Base-by-base conservation (phyloP, 2,329 filamentous ascomycete genomes). In the Scedosporium aurantiacum region DNA sequence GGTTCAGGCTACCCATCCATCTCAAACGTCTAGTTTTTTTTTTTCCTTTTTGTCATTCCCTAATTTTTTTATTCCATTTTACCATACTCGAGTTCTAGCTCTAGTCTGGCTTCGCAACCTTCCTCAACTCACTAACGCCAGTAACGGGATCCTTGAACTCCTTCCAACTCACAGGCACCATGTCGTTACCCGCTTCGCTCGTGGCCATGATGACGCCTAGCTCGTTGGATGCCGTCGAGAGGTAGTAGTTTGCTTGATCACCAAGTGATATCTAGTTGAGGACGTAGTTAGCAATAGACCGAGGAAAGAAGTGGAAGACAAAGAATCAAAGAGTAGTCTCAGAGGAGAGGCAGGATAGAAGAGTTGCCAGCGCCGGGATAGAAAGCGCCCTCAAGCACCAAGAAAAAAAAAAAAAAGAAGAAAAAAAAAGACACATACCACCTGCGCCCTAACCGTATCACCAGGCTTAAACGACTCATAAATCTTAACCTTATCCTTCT, bases 161-260 rank as follows among this genome's bases (percentile, higher is more conserved):
- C 77, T 88, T 95, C 94, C 94, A 99, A 74, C 87, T 95, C 61
- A 96, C 83, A 1, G 94, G 93, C 68, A 89, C 88, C 91, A 97
- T 96, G 68, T 89, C 83, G 74, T 95, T 93, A 1, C 92, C 92
- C 2, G 82, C 83, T 71, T 96, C 91, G 70, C 91, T 95, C 67
- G 84, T 87, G 8, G 93, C 94, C 85, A 97, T 90, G 45, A 99
- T 89, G 63, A 97, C 93, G 2, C 94, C 94, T 47, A 96, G 79
- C 71, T 96, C 89, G 73, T 99, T 97, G 66, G 85, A 85, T 28
- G 91, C 91, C 1, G 94, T 99, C 27, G 87, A 89, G n/a, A 96
- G 81, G 73, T 97, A 99, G 73, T 97, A 99, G 69, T 90, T 96
- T 58, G 89, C 86, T 76, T 97, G 92, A 71, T 99, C 94, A 43